Evolutionary conservation across 2,329 filamentous ascomycete genomes (phyloP).

Genomic region (Calonectria hawksworthii): DNA sequence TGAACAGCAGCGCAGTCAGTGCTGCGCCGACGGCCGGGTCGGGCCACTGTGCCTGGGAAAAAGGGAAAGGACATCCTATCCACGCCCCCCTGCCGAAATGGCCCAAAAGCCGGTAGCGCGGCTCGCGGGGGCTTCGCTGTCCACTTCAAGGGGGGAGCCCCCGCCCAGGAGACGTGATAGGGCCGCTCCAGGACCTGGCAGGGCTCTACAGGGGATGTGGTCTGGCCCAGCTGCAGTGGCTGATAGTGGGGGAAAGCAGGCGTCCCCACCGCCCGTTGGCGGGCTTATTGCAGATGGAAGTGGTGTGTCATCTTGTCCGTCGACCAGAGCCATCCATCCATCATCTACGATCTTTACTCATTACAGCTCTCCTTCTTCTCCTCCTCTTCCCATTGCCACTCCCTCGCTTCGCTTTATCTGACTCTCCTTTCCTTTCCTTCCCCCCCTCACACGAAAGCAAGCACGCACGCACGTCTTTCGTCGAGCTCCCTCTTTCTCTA

Average conservation of each 20-base stretch:
- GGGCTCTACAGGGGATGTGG: conserved; percentile 6
- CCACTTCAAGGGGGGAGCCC: conserved; percentile 12
- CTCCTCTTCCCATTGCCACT: neutral
- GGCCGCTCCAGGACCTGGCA: conserved; percentile 10
- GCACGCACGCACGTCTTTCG: conserved; percentile 18
- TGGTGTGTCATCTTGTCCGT: conserved; percentile 10
- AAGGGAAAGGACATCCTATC: neutral
- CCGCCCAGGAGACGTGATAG: conserved; percentile 20
- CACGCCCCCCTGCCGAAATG: neutral
- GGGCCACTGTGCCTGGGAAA: neutral
- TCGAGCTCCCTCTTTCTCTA: conserved; percentile 5
- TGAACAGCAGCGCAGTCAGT: neutral
- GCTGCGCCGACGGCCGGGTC: neutral
- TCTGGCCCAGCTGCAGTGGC: conserved; percentile 22
- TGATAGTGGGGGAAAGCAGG: conserved; percentile 11
- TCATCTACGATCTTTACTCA: conserved; percentile 2
- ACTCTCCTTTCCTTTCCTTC: neutral
- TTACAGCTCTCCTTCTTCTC: conserved; percentile 13
- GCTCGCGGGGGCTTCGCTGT: conserved; percentile 26
- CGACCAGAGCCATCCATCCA: conserved; percentile 11
- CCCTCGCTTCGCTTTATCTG: neutral
- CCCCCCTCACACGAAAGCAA: neutral
- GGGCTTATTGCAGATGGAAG: conserved; percentile 22
- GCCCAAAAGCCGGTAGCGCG: conserved; percentile 10
- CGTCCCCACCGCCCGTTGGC: conserved; percentile 21